Evolutionary conservation across 1,284 basidiomycete genomes (phyloP).

Genomic region (Somion occarium): DNA sequence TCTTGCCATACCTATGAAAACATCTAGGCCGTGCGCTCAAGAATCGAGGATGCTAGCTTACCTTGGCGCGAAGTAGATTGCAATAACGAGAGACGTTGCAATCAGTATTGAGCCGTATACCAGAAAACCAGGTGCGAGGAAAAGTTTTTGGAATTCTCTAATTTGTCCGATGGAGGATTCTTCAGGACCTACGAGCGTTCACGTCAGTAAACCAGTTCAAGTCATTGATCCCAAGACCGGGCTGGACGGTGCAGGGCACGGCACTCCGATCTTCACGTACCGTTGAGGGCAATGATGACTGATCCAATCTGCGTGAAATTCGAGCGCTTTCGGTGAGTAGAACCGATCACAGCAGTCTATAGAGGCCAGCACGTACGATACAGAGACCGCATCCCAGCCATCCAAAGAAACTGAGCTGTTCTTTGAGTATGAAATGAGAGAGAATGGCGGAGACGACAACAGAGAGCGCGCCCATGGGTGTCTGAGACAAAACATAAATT

Average conservation of each 20-base stretch:
- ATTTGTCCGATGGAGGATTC: constrained; percentile 83
- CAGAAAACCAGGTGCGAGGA: constrained; percentile 86
- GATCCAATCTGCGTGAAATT: constrained; percentile 80
- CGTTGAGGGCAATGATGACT: constrained; percentile 78
- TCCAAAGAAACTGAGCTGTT: constrained; percentile 88
- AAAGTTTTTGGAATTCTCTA: constrained; percentile 73
- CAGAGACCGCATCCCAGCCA: constrained; percentile 92
- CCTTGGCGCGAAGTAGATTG: constrained; percentile 80
- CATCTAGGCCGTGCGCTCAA: constrained; percentile 3
- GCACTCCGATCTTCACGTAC: constrained; percentile 26
- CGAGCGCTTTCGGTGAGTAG: not conserved
- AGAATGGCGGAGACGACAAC: constrained; percentile 95
- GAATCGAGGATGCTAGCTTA: constrained; percentile 25
- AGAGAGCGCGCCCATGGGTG: constrained; percentile 94
- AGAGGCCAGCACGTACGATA: constrained; percentile 45
- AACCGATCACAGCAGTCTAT: not conserved
- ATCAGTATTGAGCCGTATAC: constrained; percentile 70
- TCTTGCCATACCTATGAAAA: constrained; percentile 76
- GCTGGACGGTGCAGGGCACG: not conserved
- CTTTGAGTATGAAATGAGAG: constrained; percentile 91
- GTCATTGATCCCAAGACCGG: not conserved
- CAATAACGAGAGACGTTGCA: constrained; percentile 55
- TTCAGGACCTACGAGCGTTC: constrained; percentile 57
- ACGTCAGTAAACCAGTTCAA: not conserved
- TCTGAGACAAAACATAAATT: constrained; percentile 48